These are phyloP conservation scores for Tinospora cordifolia DNA, from an alignment of 164 flowering plant species.

Conservation along the genomic window DNA sequence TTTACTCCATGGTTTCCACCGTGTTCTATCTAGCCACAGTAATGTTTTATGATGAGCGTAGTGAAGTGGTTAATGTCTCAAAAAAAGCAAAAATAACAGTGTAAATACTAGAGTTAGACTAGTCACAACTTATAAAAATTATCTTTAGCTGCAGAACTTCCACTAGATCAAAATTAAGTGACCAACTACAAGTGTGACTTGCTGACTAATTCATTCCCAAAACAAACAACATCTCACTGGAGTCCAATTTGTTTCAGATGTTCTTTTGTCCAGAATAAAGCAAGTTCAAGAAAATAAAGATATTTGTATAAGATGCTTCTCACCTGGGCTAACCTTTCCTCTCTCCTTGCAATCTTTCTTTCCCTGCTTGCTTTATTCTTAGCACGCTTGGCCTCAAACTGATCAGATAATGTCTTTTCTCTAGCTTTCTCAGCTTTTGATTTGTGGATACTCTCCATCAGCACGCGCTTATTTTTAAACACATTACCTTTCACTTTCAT, in stretches of 20 bases:
- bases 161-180: neutral
- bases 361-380: conserved; percentile 86
- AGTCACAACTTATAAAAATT: too few relatives aligned
- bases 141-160: too few relatives aligned
- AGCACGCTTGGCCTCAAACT: conserved; percentile 79
- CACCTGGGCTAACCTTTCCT: conserved; percentile 72
- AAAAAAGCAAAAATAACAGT: too few relatives aligned
- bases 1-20: too few relatives aligned
- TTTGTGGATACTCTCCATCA: conserved; percentile 86
- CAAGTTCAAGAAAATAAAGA: neutral
- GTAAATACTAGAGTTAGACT: too few relatives aligned
- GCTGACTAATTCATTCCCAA: neutral
- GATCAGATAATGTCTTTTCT: conserved; percentile 77
- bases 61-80: too few relatives aligned
- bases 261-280: neutral
- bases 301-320: neutral
- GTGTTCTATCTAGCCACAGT: too few relatives aligned
- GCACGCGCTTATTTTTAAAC: conserved; percentile 71
- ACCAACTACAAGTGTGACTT: neutral
- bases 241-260: neutral
- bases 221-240: neutral
- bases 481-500: conserved; percentile 92
- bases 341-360: conserved; percentile 68
- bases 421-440: conserved; percentile 83
- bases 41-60: too few relatives aligned